Conservation (phyloP, 345 rosid genomes). For the Garcia nutans region DNA sequence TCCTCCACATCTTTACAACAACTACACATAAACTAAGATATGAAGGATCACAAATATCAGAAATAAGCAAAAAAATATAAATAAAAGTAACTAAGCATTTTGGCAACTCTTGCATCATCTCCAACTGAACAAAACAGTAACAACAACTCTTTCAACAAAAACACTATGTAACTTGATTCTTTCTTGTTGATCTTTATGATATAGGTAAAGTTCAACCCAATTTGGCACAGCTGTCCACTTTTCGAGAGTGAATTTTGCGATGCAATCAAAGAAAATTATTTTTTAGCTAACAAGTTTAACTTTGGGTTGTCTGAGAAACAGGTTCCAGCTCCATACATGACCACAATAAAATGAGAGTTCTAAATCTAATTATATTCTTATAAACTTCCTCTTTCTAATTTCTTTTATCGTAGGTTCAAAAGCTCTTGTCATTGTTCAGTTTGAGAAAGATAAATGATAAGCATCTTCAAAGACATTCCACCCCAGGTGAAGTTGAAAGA, state of each 20-base stretch:
- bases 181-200: neutral
- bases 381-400: neutral
- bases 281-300: conserved; percentile 47
- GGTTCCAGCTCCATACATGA: conserved; percentile 36
- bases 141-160: too few species aligned
- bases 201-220: conserved; percentile 48
- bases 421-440: conserved; percentile 48
- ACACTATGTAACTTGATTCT: conserved; percentile 1
- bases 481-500: conserved; percentile 19
- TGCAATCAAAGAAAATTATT: conserved; percentile 66
- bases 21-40: too few species aligned
- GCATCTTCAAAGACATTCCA: conserved; percentile 11
- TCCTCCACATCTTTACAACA: too few species aligned
- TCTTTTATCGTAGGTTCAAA: conserved; percentile 35
- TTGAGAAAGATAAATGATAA: conserved; percentile 31
- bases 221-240: conserved; percentile 63
- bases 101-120: too few species aligned
- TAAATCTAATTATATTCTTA: neutral
- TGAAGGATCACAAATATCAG: too few species aligned
- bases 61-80: too few species aligned
- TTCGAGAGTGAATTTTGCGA: conserved; percentile 51
- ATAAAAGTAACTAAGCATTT: too few species aligned
- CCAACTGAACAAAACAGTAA: too few species aligned
- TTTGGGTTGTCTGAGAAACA: conserved; percentile 72
- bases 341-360: neutral